Percentiles rank a stretch among this genome's conserved stretches.
phyloP scores from a whole-genome alignment of 495 filamentous ascomycete genomes.

The Trichoderma erinaceum region DNA sequence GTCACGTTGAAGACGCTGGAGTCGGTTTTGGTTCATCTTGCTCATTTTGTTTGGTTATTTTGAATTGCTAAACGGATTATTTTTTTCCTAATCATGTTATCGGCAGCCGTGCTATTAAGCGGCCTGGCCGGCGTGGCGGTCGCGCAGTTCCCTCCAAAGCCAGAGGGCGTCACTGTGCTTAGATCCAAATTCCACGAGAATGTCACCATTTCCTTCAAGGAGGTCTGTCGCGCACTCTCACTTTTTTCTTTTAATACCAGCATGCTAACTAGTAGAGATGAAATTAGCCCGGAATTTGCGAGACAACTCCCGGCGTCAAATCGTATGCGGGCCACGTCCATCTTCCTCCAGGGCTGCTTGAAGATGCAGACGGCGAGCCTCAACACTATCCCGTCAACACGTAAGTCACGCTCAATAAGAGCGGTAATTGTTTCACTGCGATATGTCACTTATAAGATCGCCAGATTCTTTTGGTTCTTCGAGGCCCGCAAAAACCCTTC shows the following conservation, averaged over 20 bases:
- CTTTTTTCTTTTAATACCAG: too few species aligned
- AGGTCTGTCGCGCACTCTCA: conserved; percentile 32
- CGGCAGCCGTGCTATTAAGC: conserved; percentile 3
- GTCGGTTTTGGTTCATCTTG: too few species aligned
- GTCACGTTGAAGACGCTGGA: too few species aligned
- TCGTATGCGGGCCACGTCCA: conserved; percentile 51
- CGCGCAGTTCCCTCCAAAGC: conserved; percentile 25
- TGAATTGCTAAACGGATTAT: background rate
- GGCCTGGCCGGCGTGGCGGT: conserved; percentile 42
- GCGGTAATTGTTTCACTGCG: too few species aligned
- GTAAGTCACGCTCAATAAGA: background rate
- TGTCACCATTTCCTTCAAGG: conserved; percentile 56
- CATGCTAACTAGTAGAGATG: background rate
- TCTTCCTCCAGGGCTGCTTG: conserved; percentile 24
- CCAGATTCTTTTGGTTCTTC: conserved; percentile 72
- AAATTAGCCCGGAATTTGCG: conserved; percentile 38
- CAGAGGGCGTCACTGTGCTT: conserved; percentile 44
- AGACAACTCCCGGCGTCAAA: conserved; percentile 47
- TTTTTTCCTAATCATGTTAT: too few species aligned
- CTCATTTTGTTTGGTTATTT: too few species aligned
- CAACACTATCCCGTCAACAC: conserved; percentile 59
- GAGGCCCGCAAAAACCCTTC: conserved; percentile 52
- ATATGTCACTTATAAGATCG: background rate
- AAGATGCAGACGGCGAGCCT: conserved; percentile 16
- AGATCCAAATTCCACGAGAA: conserved; percentile 51